Evolutionary conservation across 768 basidiomycete genomes (phyloP).

Genomic region (Coprinopsis cinerea): DNA sequence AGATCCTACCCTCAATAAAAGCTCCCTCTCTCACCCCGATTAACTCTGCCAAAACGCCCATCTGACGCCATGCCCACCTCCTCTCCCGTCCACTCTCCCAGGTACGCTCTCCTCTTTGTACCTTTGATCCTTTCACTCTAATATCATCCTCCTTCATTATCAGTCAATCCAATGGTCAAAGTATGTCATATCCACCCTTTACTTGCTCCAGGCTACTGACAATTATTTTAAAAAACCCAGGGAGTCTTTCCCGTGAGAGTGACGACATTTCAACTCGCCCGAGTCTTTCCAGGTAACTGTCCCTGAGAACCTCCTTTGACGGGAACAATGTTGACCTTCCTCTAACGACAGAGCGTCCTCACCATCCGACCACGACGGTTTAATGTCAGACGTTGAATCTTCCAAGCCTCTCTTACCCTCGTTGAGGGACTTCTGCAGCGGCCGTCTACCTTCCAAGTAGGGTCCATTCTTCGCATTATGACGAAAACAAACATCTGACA

Average conservation of each 20-base stretch:
- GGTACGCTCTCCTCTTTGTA: no score
- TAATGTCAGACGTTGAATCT: not conserved
- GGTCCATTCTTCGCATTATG: not conserved
- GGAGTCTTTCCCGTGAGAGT: not conserved
- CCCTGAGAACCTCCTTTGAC: not conserved
- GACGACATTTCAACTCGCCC: not conserved
- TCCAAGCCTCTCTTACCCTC: not conserved
- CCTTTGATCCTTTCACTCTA: no score
- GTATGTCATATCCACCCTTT: no score
- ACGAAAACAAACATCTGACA: not conserved
- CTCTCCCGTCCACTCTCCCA: no score
- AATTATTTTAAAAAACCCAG: not conserved
- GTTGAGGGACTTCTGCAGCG: constrained; percentile 5
- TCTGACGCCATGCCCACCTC: no score
- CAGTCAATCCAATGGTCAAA: no score
- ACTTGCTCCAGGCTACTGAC: no score
- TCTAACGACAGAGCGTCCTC: not conserved
- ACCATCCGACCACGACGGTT: not conserved
- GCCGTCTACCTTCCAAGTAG: constrained; percentile 3
- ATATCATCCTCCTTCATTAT: no score
- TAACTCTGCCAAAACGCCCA: no score
- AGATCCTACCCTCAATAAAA: not conserved
- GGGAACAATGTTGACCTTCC: not conserved
- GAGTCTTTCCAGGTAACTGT: not conserved
- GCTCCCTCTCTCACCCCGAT: no score